Conservation (phyloP, 495 filamentous ascomycete genomes). For the Eremomyces bilateralis region DNA sequence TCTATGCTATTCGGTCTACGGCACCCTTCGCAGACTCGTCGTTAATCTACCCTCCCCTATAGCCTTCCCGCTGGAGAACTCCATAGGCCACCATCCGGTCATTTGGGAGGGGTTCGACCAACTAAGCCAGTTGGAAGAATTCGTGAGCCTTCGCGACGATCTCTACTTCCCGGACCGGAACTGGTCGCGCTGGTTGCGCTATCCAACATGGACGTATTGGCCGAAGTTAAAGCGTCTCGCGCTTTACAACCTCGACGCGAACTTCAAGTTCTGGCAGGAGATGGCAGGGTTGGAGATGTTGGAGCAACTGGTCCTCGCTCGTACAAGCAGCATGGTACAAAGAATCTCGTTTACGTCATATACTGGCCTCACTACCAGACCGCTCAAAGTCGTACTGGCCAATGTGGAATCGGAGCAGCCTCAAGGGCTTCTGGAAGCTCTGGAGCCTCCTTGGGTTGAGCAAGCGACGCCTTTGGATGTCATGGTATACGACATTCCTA, state of each 20-base stretch:
- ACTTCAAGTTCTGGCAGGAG: slow-evolving; percentile 12
- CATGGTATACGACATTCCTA: too few relatives aligned
- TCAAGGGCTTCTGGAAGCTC: too few relatives aligned
- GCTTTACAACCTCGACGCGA: slow-evolving; percentile 16
- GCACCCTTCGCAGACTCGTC: too few relatives aligned
- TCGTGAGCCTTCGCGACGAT: slow-evolving; percentile 13
- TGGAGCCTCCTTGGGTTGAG: too few relatives aligned
- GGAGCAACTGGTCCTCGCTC: slow-evolving; percentile 19
- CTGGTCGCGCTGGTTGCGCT: too few relatives aligned
- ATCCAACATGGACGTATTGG: slow-evolving; percentile 20
- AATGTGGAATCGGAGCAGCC: too few relatives aligned
- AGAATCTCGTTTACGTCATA: slow-evolving; percentile 3
- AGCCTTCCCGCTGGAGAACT: too few relatives aligned
- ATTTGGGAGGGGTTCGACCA: slow-evolving; percentile 14
- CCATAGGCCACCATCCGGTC: too few relatives aligned
- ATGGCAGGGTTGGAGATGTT: slow-evolving; percentile 13
- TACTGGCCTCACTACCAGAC: slow-evolving; percentile 1
- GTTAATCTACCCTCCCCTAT: too few relatives aligned
- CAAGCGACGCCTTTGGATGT: too few relatives aligned
- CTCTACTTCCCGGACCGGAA: too few relatives aligned
- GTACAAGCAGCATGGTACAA: slow-evolving; percentile 13
- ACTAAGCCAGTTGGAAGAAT: slow-evolving; percentile 16
- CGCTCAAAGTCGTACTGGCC: slow-evolving; percentile 5
- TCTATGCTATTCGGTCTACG: too few relatives aligned
- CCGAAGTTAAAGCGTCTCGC: slow-evolving; percentile 15